phyloP scores from a whole-genome alignment of 2,329 filamentous ascomycete genomes.

The Juglanconis oblonga region DNA sequence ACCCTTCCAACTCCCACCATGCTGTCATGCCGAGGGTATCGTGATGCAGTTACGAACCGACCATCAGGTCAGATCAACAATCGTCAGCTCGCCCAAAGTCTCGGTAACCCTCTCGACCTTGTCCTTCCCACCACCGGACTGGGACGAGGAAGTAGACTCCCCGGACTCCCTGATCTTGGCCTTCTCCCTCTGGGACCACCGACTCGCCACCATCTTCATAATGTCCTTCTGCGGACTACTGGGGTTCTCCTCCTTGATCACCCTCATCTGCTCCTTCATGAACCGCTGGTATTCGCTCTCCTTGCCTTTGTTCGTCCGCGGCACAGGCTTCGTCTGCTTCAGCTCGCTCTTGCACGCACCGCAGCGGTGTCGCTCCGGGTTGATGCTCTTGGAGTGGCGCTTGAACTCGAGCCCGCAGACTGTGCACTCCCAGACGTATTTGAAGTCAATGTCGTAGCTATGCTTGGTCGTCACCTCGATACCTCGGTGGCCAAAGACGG shows the following conservation, averaged over 20 bases:
- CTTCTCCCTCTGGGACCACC: conserved; percentile 52
- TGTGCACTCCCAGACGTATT: conserved; percentile 81
- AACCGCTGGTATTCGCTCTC: conserved; percentile 48
- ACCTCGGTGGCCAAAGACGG: conserved; percentile 56
- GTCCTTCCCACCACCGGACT: not conserved
- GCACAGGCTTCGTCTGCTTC: conserved; percentile 76
- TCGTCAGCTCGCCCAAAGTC: conserved; percentile 5
- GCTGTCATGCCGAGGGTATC: not conserved
- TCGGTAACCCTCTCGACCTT: conserved; percentile 13
- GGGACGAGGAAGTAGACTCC: not conserved
- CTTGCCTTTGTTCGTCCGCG: conserved; percentile 40
- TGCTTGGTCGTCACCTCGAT: conserved; percentile 88
- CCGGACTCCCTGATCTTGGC: conserved; percentile 18
- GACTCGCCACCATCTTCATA: conserved; percentile 64
- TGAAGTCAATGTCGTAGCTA: conserved; percentile 84
- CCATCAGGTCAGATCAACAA: conserved; percentile 14
- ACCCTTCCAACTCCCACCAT: not conserved
- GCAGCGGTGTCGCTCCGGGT: conserved; percentile 68
- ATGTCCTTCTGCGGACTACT: conserved; percentile 62
- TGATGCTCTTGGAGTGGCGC: conserved; percentile 82
- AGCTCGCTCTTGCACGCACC: conserved; percentile 70
- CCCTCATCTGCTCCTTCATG: conserved; percentile 66
- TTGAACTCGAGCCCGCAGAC: conserved; percentile 71
- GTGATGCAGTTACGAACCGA: not conserved
- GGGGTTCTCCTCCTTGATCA: conserved; percentile 55